phyloP scores from a whole-genome alignment of 140 eudicot species.

The Oenanthe javanica region DNA sequence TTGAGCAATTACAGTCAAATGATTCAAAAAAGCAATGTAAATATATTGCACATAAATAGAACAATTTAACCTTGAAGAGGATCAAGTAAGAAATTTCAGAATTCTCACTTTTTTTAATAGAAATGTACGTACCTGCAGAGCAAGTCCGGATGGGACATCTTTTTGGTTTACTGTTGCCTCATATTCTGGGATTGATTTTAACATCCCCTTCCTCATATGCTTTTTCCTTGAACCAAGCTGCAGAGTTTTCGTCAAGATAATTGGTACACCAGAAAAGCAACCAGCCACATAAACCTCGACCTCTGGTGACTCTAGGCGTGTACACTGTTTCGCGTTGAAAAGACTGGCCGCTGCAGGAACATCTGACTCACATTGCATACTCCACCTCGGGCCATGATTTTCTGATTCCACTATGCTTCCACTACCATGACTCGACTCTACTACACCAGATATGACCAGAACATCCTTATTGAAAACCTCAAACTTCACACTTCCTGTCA shows the following conservation, averaged over 20 bases:
- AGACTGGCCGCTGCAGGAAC: conserved; percentile 31
- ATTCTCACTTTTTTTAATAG: neutral
- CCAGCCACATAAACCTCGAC: conserved; percentile 88
- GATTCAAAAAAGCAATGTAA: neutral
- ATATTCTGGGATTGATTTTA: conserved; percentile 71
- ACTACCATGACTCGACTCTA: conserved; percentile 46
- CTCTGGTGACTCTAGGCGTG: conserved; percentile 40
- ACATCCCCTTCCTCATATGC: conserved; percentile 44
- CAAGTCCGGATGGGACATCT: conserved; percentile 35
- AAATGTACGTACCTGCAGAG: conserved; percentile 40
- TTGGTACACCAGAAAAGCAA: conserved; percentile 58
- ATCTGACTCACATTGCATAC: conserved; percentile 64
- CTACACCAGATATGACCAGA: conserved; percentile 51
- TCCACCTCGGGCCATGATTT: conserved; percentile 39
- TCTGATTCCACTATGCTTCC: conserved; percentile 40
- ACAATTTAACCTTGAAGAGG: neutral
- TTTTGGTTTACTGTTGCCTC: conserved; percentile 35
- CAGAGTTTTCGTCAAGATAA: conserved; percentile 54
- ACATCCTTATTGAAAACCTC: conserved; percentile 67
- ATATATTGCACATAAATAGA: neutral
- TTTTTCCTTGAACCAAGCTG: conserved; percentile 45
- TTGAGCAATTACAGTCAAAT: neutral
- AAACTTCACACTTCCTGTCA: conserved; percentile 71
- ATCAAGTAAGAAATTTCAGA: neutral
- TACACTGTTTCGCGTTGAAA: conserved; percentile 36